Base-by-base conservation (phyloP, 2,329 filamentous ascomycete genomes). In the Daldinia sp. region DNA sequence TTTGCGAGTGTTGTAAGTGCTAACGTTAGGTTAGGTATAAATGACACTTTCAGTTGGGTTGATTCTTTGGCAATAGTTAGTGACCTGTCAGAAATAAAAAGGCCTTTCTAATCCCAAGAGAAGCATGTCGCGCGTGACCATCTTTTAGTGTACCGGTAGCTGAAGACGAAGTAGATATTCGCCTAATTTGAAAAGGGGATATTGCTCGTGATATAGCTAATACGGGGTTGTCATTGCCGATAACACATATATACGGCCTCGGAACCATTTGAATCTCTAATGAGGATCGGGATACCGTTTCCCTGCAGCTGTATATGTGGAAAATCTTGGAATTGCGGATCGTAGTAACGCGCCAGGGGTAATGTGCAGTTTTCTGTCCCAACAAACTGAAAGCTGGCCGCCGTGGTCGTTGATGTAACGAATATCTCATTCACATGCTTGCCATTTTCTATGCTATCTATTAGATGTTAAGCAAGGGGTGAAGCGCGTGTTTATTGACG, bases 321-420 rank as follows among this genome's bases (percentile, higher is more conserved):
- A 47, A 52, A 9, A 32, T n/a, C 25, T 56, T 34, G 8, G 37
- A 23, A 55, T 58, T 39, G 49, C 45, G 37, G 37, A 48, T 50
- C 30, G 32, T 57, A 47, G 34, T 8, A 52, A 54, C 27, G 9
- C 34, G 39, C 51, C 64, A 65, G 62, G 62, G 65, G 65, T 65
- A 67, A 56, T 55, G 10, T 57, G 52, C 56, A 60, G 35, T 47
- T 63, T 61, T 39, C 19, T 19, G 48, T 63, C 43, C 62, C 62
- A 65, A 64, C 64, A 50, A 25, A 52, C 45, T 17, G 23, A 32
- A 60, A 19, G 37, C 32, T 52, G 43, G 27, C 45, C 30, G 34
- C 15, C 23, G 50, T 50, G 19, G 10, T 39, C 29, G 19, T 34
- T 45, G 21, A 41, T 19, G n/a, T 41, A 50, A 37, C 51, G 35